Evolutionary conservation across 768 basidiomycete genomes (phyloP), one percentile per base, ranked within the genome.

Genomic region (Trametes elegans): DNA sequence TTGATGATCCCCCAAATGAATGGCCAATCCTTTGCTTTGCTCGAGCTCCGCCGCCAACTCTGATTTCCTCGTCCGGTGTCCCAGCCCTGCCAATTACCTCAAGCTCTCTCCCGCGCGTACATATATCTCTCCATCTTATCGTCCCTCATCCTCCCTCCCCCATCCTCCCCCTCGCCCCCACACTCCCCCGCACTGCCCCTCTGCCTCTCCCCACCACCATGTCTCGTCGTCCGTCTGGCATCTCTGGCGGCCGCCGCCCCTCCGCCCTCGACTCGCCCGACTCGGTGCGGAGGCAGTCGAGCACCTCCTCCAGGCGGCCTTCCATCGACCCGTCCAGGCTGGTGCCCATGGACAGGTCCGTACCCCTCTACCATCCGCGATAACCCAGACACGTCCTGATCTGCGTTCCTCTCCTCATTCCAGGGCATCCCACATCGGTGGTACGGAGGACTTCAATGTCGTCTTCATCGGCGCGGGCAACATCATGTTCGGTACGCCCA

Each of bases 401-500:
- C 41, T 34, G 41, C 16, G 49, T 46, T 34, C 7, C 43, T 43
- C 43, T 26, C 48, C 26, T 43, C 32, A 10, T 7, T 34, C 0
- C 43, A 66, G 70, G 85, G 81, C 67, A 68, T 72, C 51, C 71
- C 72, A 61, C 77, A 81, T 84, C 49, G 76, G 76, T 49, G 86
- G 84, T 14, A 72, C 82, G 43, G 82, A 88, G 61, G 78, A 87
- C 66, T 97, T 97, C 79, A 96, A 97, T 70, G 86, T 98, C 49
- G 84, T 96, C 69, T 94, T 96, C 72, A 78, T 98, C 62, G 95
- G 95, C 46, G 95, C 95, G 24, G 95, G 94, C 14, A 96, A 97
- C 74, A 95, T 98, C 75, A 97, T 97, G 93, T 98, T 98, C 68
- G 95, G 94, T 84, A 49, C 52, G 73, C 42, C n/a, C 9, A 6